phyloP scores from a whole-genome alignment of 169 alveolate species.

The Plasmodium gaboni region DNA sequence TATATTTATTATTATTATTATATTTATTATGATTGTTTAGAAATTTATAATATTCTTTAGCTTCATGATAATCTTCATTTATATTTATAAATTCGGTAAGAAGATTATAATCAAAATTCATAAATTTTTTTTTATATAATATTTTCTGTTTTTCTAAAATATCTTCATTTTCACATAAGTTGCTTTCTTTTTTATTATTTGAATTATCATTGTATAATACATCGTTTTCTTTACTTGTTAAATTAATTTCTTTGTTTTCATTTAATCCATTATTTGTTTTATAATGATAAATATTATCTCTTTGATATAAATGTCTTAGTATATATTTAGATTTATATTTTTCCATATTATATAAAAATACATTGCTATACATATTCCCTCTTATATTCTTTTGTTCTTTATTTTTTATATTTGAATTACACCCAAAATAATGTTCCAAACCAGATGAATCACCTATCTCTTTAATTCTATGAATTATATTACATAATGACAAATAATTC shows the following conservation, averaged over 20 bases:
- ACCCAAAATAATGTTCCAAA: no score
- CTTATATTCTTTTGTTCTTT: neutral
- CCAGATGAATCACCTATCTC: no score
- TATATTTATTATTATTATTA: no score
- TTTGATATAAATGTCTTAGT: neutral
- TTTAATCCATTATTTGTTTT: no score
- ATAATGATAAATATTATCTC: no score
- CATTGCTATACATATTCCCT: neutral
- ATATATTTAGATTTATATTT: neutral
- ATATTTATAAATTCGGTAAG: conserved; percentile 3
- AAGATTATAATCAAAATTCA: conserved; percentile 13
- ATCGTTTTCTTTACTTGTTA: no score
- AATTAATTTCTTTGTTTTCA: no score
- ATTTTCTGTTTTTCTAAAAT: neutral
- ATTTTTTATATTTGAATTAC: no score
- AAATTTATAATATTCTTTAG: neutral
- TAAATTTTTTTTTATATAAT: neutral
- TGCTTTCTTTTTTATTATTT: no score
- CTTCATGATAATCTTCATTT: neutral
- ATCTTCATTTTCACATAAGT: neutral
- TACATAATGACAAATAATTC: conserved; percentile 7
- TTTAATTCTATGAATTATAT: neutral
- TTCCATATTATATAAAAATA: neutral
- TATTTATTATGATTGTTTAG: neutral
- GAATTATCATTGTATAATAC: no score